These are phyloP conservation scores for Ganoderma leucocontextum DNA, from an alignment of 1,284 basidiomycete species.

Conservation along the genomic window DNA sequence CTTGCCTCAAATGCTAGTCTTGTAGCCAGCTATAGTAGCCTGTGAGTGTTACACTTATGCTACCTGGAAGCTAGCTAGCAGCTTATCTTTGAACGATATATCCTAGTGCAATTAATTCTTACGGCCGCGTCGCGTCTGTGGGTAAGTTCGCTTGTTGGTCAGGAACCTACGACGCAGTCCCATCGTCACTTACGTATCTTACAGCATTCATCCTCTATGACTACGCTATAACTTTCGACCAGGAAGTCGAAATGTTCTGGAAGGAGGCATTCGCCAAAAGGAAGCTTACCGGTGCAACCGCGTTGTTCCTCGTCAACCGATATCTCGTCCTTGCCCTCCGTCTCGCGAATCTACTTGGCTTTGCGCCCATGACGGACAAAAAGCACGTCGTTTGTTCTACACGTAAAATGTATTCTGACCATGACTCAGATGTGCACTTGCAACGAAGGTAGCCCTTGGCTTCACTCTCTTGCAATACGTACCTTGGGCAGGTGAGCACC, in stretches of 20 bases:
- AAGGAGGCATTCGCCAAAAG: not conserved
- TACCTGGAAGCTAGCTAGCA: not conserved
- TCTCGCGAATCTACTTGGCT: conserved; percentile 10
- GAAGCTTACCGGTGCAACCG: conserved; percentile 5
- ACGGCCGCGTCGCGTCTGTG: not conserved
- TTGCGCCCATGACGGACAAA: conserved; percentile 11
- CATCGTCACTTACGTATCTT: not conserved
- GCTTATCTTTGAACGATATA: not conserved
- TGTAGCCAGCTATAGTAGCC: not conserved
- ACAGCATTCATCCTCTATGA: conserved; percentile 9
- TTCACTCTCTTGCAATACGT: conserved; percentile 16
- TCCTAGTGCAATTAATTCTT: not conserved
- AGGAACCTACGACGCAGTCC: not conserved
- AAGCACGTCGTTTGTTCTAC: not conserved
- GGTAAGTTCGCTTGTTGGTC: not conserved
- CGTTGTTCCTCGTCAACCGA: conserved; percentile 16
- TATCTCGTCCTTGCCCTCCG: conserved; percentile 12
- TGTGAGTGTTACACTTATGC: not conserved
- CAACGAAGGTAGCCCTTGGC: not conserved
- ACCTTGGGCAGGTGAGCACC: not conserved
- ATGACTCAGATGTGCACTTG: conserved; percentile 4
- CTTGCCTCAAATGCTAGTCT: not conserved
- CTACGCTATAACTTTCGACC: conserved; percentile 10
- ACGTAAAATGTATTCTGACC: not conserved
- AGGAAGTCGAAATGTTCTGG: conserved; percentile 21